Conservation (phyloP, 2,329 filamentous ascomycete genomes). For the Pezicula neosporulosa region DNA sequence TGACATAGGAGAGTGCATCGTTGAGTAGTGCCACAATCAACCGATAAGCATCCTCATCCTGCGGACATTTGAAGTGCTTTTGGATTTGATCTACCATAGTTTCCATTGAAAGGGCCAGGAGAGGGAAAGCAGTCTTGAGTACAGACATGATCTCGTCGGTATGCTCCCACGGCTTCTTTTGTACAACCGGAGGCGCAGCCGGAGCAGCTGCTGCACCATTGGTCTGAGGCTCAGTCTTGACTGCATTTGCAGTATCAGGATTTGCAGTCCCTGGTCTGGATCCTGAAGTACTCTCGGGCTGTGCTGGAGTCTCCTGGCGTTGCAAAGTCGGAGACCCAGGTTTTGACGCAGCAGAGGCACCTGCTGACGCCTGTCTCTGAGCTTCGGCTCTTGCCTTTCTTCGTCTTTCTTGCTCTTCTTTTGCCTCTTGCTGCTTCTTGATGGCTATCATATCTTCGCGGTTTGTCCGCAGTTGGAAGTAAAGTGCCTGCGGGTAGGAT, state of each 20-base stretch:
- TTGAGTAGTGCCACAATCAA: slow-evolving; percentile 97
- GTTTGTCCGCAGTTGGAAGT: slow-evolving; percentile 91
- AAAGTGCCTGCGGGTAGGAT: slow-evolving; percentile 90
- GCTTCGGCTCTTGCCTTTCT: slow-evolving; percentile 35
- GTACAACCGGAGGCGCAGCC: slow-evolving; percentile 20
- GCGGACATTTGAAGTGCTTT: slow-evolving; percentile 98
- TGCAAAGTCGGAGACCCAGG: slow-evolving; percentile 26
- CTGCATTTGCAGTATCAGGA: slow-evolving; percentile 31
- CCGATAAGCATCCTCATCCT: slow-evolving; percentile 95
- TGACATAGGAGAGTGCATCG: slow-evolving; percentile 90
- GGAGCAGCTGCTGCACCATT: slow-evolving; percentile 36
- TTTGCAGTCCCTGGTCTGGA: slow-evolving; percentile 39
- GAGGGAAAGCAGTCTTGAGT: slow-evolving; percentile 93
- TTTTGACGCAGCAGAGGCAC: slow-evolving; percentile 20
- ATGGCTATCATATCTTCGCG: slow-evolving; percentile 91
- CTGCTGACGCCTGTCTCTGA: slow-evolving; percentile 12
- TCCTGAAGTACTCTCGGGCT: slow-evolving; percentile 20
- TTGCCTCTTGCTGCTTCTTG: slow-evolving; percentile 81
- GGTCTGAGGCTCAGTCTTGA: slow-evolving; percentile 24
- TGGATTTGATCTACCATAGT: slow-evolving; percentile 99
- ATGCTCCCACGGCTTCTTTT: slow-evolving; percentile 84
- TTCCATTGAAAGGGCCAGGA: slow-evolving; percentile 96
- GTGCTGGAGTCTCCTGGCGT: slow-evolving; percentile 21
- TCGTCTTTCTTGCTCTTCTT: slow-evolving; percentile 48
- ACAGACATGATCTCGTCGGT: slow-evolving; percentile 94